A percentile compares a stretch with the other conserved stretches of the same genome.
phyloP scores from a whole-genome alignment of 164 flowering plant species.

The Tetracentron sinense region DNA sequence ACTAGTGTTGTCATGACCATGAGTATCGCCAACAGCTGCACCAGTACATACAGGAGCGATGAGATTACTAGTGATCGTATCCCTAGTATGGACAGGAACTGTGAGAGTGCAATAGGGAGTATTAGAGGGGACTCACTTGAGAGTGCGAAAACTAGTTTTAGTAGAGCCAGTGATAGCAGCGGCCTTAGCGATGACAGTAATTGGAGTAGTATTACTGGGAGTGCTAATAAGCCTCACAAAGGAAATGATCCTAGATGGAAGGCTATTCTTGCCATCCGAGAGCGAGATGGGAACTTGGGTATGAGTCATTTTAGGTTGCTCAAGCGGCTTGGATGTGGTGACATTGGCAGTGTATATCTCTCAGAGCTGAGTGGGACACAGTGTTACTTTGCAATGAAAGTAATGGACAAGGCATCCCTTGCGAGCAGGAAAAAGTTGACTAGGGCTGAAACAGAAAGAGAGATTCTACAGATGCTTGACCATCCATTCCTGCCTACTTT shows the following conservation, averaged over 20 bases:
- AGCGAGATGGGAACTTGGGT: conserved; percentile 81
- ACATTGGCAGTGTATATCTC: conserved; percentile 62
- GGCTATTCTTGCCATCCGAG: conserved; percentile 81
- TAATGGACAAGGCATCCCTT: conserved; percentile 82
- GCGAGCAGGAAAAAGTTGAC: conserved; percentile 63
- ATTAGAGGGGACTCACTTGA: conserved; percentile 80
- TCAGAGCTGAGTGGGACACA: conserved; percentile 47
- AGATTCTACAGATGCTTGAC: conserved; percentile 64
- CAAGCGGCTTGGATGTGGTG: conserved; percentile 71
- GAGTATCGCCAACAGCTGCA: conserved; percentile 78
- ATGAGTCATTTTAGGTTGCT: conserved; percentile 85
- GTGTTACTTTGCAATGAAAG: conserved; percentile 65
- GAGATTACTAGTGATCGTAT: conserved; percentile 69
- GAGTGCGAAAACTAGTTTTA: conserved; percentile 78
- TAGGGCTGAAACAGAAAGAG: conserved; percentile 70
- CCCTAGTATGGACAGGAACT: conserved; percentile 67
- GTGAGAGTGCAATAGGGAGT: conserved; percentile 64
- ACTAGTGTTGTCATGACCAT: conserved; percentile 71
- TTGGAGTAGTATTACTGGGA: conserved; percentile 86
- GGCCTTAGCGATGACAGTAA: conserved; percentile 95
- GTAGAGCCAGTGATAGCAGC: conserved; percentile 92
- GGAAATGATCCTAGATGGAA: conserved; percentile 98
- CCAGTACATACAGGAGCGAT: conserved; percentile 71
- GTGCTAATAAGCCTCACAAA: conserved; percentile 94
- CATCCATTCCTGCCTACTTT: conserved; percentile 81